These are phyloP conservation scores for Papilionanthe hybrid DNA, from an alignment of 116 monocot species.

Conservation along the genomic window DNA sequence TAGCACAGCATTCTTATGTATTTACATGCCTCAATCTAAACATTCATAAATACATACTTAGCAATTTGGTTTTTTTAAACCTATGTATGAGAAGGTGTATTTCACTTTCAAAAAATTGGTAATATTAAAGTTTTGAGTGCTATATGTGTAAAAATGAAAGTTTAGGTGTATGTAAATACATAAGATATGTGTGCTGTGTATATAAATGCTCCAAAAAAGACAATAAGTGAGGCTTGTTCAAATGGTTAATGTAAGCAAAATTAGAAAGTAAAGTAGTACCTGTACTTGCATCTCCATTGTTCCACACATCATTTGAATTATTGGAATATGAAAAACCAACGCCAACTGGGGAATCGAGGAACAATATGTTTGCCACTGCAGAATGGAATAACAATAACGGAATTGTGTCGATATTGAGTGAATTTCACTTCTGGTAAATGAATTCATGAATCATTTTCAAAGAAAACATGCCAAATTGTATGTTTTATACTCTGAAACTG, in stretches of 20 bases:
- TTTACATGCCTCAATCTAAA: too few relatives aligned
- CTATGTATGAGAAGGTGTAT: too few relatives aligned
- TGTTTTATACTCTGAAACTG: background rate
- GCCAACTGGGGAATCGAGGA: slow-evolving; percentile 93
- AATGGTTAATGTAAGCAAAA: background rate
- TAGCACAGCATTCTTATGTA: too few relatives aligned
- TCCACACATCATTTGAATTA: slow-evolving; percentile 60
- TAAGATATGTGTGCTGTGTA: too few relatives aligned
- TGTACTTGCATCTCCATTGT: slow-evolving; percentile 80
- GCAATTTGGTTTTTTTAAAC: too few relatives aligned
- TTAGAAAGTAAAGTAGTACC: slow-evolving; percentile 30
- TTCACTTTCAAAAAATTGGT: too few relatives aligned
- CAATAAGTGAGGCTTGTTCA: background rate
- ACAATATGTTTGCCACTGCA: slow-evolving; percentile 86
- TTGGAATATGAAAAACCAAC: slow-evolving; percentile 93
- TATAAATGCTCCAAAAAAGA: background rate
- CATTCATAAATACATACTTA: too few relatives aligned
- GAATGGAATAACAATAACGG: background rate
- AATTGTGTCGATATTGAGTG: background rate
- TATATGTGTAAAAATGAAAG: too few relatives aligned
- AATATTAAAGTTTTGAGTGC: too few relatives aligned
- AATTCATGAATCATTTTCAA: background rate
- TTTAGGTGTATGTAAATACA: too few relatives aligned
- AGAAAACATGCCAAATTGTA: background rate
- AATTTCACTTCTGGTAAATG: background rate